Base-by-base conservation (phyloP, 345 rosid genomes). In the Excoecaria agallocha region DNA sequence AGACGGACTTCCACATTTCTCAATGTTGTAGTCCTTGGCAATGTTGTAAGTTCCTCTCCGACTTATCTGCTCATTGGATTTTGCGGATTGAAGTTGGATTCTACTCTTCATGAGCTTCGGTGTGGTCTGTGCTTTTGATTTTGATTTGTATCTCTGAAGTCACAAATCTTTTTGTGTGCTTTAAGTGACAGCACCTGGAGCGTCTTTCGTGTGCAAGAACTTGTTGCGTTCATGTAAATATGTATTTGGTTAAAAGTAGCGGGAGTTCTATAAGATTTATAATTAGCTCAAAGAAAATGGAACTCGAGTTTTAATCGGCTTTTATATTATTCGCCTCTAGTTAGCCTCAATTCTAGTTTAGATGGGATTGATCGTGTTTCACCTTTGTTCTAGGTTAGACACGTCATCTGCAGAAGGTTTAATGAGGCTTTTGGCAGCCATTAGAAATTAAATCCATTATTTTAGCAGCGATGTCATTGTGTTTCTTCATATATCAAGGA, bases 1-100 rank as follows among this genome's bases (percentile, higher is more conserved):
- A 35, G 43, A 19, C 45, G 79, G 46, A 25, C 11, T 41, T 76
- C 79, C 15, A 69, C 70, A 69, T 76, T 76, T 54, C 79, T 76
- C 19, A 76, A 76, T 48, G 74, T 70, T 52, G 79, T 76, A 69
- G 74, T 70, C 5, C 74, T 76, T 22, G 79, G 79, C 46, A 76
- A 61, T 54, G 61, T 70, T 43, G 79, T 76, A 30, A 76, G 79
- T 76, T 70, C 3, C 35, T 24, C 12, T 50, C n/a, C 9, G 59
- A 55, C 24, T 68, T 45, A 22, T 67, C 37, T 68, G 1, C n/a
- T 66, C 17, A 20, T 20, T 45, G 37, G 69, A 66, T 41, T 59
- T 12, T 8, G 37, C 3, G 63, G 38, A 25, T 58, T 58, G 63
- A 58, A 24, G 54, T 24, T 45, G 37, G 38, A 25, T 48, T 25